Evolutionary conservation across 2,329 filamentous ascomycete genomes (phyloP), one percentile per base, ranked within the genome.

Genomic region (Septoria linicola): DNA sequence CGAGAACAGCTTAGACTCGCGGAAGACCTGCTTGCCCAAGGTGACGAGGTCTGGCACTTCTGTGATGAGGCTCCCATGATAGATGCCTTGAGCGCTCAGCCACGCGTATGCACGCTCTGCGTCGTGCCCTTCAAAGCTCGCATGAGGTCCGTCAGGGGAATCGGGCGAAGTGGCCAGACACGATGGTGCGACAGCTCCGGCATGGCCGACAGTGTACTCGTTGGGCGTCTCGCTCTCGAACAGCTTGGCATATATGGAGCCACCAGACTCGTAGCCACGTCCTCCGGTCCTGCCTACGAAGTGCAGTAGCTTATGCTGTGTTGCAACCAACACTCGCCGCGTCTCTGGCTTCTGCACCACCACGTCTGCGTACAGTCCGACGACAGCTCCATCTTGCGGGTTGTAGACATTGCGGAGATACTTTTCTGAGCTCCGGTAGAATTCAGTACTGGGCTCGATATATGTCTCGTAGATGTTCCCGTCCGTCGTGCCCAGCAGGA

Each of bases 391-490:
- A 68, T 96, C 90, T 1, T 85, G 81, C 6, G 90, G 80, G 66
- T 87, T 91, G 68, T 91, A 90, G 16, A 99, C 79, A 30, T 79
- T 81, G 69, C 92, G 92, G 54, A 95, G 73, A 68, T 95, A 96
- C 71, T 89, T 90, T 69, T 99, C 93, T 70, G 97, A 91, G 66
- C 92, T 87, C 60, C 89, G 82, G 72, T 96, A 97, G 72, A 96
- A 96, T 68, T 97, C 93, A 41, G 87, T 90, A 11, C 89, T 88
- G 3, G 90, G 90, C 70, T 99, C 93, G 65, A 99, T 92, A 64
- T 89, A 97, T 14, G 86, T 86, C 72, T 99, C 93, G 72, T 96
- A 97, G 25, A 99, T 82, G 69, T 89, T 93, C 20, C 93, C 93
- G 71, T 97, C 93, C n/a, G 88, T 83, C 8, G 90, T 86, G 27